Percentiles rank a stretch among this genome's conserved stretches.
phyloP scores from a whole-genome alignment of 345 rosid genomes.

The Cardamine occulta region DNA sequence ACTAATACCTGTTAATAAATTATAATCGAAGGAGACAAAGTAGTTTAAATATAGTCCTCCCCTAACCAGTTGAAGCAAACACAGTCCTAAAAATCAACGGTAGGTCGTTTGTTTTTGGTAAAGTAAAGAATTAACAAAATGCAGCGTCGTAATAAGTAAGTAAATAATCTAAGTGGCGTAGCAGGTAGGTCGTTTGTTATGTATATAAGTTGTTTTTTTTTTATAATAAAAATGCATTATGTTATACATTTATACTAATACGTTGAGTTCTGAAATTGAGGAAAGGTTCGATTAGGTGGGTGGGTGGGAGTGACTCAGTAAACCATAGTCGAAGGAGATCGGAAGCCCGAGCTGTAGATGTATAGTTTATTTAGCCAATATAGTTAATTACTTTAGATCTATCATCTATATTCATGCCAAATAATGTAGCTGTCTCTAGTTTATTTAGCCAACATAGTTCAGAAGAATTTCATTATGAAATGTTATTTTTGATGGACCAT shows the following conservation, averaged over 20 bases:
- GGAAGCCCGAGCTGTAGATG: background rate
- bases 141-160: too few relatives aligned
- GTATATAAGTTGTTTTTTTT: background rate
- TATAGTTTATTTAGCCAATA: background rate
- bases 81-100: too few relatives aligned
- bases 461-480: background rate
- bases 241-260: too few relatives aligned
- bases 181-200: too few relatives aligned
- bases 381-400: background rate
- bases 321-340: constrained; percentile 8
- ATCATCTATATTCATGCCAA: background rate
- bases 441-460: background rate
- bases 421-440: background rate
- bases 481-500: background rate
- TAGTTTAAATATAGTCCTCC: too few relatives aligned
- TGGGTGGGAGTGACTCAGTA: constrained; percentile 8
- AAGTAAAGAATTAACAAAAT: too few relatives aligned
- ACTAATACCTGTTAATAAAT: background rate
- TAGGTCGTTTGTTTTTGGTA: too few relatives aligned
- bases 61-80: too few relatives aligned
- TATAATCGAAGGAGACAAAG: background rate
- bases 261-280: background rate
- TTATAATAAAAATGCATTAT: too few relatives aligned
- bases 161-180: too few relatives aligned
- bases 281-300: background rate